Evolutionary conservation across 805 yeast species (phyloP), one percentile per base, ranked within the genome.

Genomic region (Ogataea angusta): DNA sequence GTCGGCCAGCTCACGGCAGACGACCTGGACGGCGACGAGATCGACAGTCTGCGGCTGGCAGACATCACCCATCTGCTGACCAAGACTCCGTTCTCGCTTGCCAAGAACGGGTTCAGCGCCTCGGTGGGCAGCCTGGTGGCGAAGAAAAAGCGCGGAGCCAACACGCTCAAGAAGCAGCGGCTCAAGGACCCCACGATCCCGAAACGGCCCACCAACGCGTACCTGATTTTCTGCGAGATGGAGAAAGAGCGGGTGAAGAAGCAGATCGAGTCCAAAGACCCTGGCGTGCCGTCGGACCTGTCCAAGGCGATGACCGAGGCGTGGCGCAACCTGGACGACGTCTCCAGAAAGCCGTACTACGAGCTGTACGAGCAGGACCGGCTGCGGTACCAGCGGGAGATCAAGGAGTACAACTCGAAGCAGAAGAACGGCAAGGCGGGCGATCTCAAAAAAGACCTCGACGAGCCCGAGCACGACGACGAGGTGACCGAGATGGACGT

Each of bases 171-270:
- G 46, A 49, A 55, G 40, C 51, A 54, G 38, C 67, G 51, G 33
- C 69, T 72, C 8, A 76, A 89, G 53, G 95, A 89, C 60, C 96
- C 96, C 8, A 80, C 80, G 51, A 72, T 83, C 54, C 97, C 96
- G 15, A 87, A 85, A 53, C 72, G 95, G 54, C 96, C 96, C 5
- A 82, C 93, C 3, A 90, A 89, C 61, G 95, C 96, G 5, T 90
- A 89, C 56, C 69, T 87, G 47, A 75, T 87, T 27, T 89, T 84
- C 57, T 90, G 96, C 63, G 97, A 90, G 44, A 66, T 76, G 66
- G 95, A 87, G 56, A 85, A 85, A 62, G 95, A 86, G 34, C 69
- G 74, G 36, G 73, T 87, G 27, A 78, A 76, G 46, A 70, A 73
- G 36, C 77, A 75, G 46, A 68, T 80, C 38, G 84, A 77, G 46